phyloP scores from a whole-genome alignment of 331 rosid genomes.

The Stylosanthes scabra region DNA sequence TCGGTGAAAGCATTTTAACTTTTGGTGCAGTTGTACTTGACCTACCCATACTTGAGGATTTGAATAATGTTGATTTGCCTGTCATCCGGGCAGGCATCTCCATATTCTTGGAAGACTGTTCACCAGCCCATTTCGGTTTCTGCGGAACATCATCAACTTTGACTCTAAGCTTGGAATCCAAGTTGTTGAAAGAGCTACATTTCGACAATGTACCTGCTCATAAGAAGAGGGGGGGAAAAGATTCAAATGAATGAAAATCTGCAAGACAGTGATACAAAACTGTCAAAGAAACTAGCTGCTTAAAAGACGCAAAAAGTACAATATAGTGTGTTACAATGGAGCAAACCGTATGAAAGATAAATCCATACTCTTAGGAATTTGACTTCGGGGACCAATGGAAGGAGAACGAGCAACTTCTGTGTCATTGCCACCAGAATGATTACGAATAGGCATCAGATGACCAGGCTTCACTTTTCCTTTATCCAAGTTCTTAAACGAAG shows the following conservation, averaged over 20 bases:
- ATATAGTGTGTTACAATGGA: conserved; percentile 5
- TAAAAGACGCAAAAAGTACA: neutral
- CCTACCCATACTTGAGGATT: conserved; percentile 61
- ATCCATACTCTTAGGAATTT: conserved; percentile 57
- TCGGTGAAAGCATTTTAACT: conserved; percentile 76
- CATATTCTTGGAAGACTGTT: conserved; percentile 59
- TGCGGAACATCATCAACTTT: conserved; percentile 81
- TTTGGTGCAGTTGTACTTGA: conserved; percentile 65
- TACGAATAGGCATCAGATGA: conserved; percentile 52
- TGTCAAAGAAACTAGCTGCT: conserved; percentile 32
- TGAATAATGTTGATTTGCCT: conserved; percentile 75
- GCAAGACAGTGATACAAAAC: conserved; percentile 30
- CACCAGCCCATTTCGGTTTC: conserved; percentile 68
- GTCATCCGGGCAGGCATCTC: conserved; percentile 65
- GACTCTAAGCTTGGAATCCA: conserved; percentile 72
- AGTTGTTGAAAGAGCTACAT: conserved; percentile 77
- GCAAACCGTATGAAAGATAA: conserved; percentile 29
- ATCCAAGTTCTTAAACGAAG: conserved; percentile 76
- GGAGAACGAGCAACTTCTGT: conserved; percentile 59
- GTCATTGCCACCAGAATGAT: conserved; percentile 51
- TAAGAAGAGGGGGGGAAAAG: conserved; percentile 33
- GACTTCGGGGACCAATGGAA: conserved; percentile 52
- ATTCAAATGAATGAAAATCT: conserved; percentile 31
- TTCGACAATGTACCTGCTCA: conserved; percentile 68
- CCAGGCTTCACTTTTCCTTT: conserved; percentile 64